Evolutionary conservation across 2,329 filamentous ascomycete species (phyloP).

Genomic region (Phialophora expanda): DNA sequence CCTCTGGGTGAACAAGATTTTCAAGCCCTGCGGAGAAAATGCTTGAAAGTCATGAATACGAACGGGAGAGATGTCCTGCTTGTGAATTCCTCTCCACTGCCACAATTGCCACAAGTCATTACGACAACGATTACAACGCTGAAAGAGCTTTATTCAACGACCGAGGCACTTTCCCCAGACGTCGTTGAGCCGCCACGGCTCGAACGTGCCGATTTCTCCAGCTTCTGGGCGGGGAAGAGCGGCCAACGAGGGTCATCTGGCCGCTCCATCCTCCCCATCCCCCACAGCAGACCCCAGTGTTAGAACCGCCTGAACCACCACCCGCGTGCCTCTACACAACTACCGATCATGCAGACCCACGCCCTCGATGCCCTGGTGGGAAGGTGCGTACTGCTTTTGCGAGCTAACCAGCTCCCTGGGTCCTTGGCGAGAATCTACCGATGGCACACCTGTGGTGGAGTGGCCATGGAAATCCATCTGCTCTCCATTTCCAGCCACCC

Average conservation of each 20-base stretch:
- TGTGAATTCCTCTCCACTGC: not conserved
- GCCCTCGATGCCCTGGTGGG: not conserved
- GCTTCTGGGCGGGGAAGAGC: not conserved
- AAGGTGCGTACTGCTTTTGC: not conserved
- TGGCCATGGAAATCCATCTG: not conserved
- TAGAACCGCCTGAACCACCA: not conserved
- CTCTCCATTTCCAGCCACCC: not conserved
- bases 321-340: slow-evolving; percentile 2
- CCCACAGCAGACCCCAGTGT: slow-evolving; percentile 3
- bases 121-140: not conserved
- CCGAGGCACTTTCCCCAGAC: not conserved
- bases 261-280: slow-evolving; percentile 2
- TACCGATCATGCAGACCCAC: slow-evolving; percentile 11
- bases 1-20: slow-evolving; percentile 10
- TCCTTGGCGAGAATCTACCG: slow-evolving; percentile 1
- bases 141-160: not conserved
- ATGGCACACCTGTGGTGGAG: not conserved
- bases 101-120: not conserved
- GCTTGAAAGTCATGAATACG: slow-evolving; percentile 1
- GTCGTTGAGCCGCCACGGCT: not conserved
- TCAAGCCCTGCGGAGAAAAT: slow-evolving; percentile 12
- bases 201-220: not conserved
- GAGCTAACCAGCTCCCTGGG: not conserved
- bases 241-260: not conserved
- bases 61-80: not conserved